Evolutionary conservation across 345 rosid species (phyloP).

Genomic region (Syzygium aqueum): DNA sequence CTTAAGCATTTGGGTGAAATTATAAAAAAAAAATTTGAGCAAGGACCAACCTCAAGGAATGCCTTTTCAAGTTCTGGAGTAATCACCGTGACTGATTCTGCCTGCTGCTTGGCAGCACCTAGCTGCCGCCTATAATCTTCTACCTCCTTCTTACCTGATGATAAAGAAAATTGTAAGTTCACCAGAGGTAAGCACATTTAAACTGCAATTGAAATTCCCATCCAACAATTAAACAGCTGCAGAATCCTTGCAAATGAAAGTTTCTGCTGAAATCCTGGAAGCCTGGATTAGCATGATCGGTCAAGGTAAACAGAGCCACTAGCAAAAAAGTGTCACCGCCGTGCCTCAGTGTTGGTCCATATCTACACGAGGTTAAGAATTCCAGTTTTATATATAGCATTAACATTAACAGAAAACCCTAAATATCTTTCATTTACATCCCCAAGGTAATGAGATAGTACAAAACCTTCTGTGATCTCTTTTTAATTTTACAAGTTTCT

Average conservation of each 20-base stretch:
- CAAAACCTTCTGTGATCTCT: not conserved
- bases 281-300: not conserved
- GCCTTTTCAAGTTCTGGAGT: constrained; percentile 74
- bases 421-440: not conserved
- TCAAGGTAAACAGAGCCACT: not conserved
- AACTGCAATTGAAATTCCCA: not conserved
- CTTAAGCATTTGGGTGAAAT: not conserved
- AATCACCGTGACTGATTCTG: constrained; percentile 67
- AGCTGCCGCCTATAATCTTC: constrained; percentile 41
- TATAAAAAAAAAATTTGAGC: not conserved
- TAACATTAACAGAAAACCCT: not conserved
- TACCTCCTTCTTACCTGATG: constrained; percentile 57
- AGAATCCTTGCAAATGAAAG: not conserved
- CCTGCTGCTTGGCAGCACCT: constrained; percentile 61
- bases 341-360: not conserved
- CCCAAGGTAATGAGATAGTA: not conserved
- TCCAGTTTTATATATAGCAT: not conserved
- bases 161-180: not conserved
- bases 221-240: not conserved
- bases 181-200: not conserved
- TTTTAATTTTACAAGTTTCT: not conserved
- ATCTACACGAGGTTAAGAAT: not conserved
- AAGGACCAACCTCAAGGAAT: constrained; percentile 55
- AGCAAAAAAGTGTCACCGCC: not conserved
- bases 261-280: not conserved